Evolutionary conservation across 2,329 filamentous ascomycete species (phyloP).

Genomic region (Xylariaceae sp.): DNA sequence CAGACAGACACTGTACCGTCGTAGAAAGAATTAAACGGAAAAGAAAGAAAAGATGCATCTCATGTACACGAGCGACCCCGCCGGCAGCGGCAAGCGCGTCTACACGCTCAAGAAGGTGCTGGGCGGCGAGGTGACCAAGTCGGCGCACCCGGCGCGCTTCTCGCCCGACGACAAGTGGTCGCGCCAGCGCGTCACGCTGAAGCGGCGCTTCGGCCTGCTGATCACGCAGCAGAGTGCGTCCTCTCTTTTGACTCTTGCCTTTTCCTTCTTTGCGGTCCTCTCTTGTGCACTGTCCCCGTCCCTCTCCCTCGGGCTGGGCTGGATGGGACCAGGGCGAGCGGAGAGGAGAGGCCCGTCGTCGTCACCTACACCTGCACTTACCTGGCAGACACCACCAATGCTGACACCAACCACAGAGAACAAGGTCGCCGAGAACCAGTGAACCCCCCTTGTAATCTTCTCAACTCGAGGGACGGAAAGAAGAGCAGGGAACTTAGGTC

Average conservation of each 20-base stretch:
- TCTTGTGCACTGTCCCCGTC: too few species aligned
- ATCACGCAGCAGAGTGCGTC: slow-evolving; percentile 65
- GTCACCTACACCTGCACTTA: too few species aligned
- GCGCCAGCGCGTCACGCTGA: slow-evolving; percentile 87
- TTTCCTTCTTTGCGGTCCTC: too few species aligned
- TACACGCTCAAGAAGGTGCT: slow-evolving; percentile 94
- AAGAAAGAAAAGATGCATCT: slow-evolving; percentile 45
- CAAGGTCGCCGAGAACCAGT: slow-evolving; percentile 22
- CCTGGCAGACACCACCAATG: too few species aligned
- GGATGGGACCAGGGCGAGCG: too few species aligned
- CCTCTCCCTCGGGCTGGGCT: too few species aligned
- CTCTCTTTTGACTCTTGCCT: slow-evolving; percentile 3
- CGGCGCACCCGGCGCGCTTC: slow-evolving; percentile 91
- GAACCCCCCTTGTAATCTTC: too few species aligned
- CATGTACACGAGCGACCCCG: slow-evolving; percentile 79
- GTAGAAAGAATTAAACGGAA: neutral
- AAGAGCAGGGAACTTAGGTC: too few species aligned
- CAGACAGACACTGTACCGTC: neutral
- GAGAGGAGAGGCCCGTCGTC: too few species aligned
- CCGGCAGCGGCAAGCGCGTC: slow-evolving; percentile 72
- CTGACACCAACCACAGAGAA: too few species aligned
- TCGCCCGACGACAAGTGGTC: slow-evolving; percentile 99
- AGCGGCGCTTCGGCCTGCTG: slow-evolving; percentile 85
- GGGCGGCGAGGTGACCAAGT: slow-evolving; percentile 83
- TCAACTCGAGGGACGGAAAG: too few species aligned